Evolutionary conservation across 1,284 basidiomycete species (phyloP), one percentile per base, ranked within the genome.

Genomic region (Boletus albobrunnescens): DNA sequence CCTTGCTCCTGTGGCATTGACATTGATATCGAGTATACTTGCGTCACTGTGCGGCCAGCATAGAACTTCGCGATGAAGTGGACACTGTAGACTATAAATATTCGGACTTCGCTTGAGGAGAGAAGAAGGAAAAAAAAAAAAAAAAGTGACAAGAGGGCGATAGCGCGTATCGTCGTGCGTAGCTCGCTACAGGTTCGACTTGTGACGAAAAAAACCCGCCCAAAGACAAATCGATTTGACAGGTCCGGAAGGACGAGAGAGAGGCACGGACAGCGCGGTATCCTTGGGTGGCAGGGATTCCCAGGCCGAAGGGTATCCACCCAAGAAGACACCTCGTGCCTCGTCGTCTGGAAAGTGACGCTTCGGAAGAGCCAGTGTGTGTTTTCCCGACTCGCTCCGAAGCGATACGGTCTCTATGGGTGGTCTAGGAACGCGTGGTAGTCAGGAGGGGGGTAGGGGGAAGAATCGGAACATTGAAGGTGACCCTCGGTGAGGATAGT

Each of bases 91-190:
- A n/a, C n/a, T n/a, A n/a, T n/a, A n/a, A n/a, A n/a, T n/a, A n/a
- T n/a, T n/a, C n/a, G n/a, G n/a, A n/a, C n/a, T n/a, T n/a, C n/a
- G n/a, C n/a, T n/a, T n/a, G n/a, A n/a, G n/a, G n/a, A n/a, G n/a
- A n/a, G n/a, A n/a, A 33, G 13, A 28, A 16, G 16, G 27, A 38
- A 30, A 30, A 13, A 30, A n/a, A 39, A 31, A 47, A 37, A n/a
- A n/a, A n/a, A n/a, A n/a, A n/a, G n/a, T n/a, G n/a, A n/a, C n/a
- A n/a, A n/a, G n/a, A n/a, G n/a, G 67, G 64, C 14, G 67, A 71
- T 60, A 59, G 51, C 36, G 62, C 64, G 41, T 61, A 70, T n/a
- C n/a, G n/a, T 61, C 63, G 55, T 24, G 47, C 50, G 9, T 31
- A 31, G 30, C 27, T 42, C 20, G 22, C 32, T 33, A 13, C 23